Conservation (phyloP, 163 green algal species). For the Picocystis sp. region DNA sequence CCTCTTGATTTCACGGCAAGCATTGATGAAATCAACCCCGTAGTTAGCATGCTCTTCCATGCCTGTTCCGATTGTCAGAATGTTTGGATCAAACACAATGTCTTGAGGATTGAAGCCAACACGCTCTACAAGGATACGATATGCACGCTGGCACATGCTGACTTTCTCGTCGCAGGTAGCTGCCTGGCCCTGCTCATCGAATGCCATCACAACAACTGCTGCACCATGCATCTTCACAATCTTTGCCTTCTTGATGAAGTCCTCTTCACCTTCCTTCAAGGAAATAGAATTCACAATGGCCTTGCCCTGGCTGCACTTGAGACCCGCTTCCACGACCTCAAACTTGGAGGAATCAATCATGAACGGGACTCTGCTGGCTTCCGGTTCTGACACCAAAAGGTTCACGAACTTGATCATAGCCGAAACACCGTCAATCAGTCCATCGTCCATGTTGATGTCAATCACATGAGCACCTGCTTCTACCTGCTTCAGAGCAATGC, state of each 20-base stretch:
- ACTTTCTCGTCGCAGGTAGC: slow-evolving; percentile 72
- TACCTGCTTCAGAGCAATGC: slow-evolving; percentile 78
- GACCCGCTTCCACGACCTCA: slow-evolving; percentile 86
- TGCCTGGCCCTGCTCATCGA: slow-evolving; percentile 92
- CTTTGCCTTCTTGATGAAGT: slow-evolving; percentile 64
- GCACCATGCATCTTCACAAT: slow-evolving; percentile 77
- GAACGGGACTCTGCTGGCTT: slow-evolving; percentile 73
- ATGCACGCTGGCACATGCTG: slow-evolving; percentile 83
- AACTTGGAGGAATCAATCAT: slow-evolving; percentile 99
- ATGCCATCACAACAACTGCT: slow-evolving; percentile 96
- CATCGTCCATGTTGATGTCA: slow-evolving; percentile 98
- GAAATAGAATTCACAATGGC: slow-evolving; percentile 98
- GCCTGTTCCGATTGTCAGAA: slow-evolving; percentile 91
- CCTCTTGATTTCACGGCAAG: slow-evolving; percentile 82
- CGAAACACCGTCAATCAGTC: slow-evolving; percentile 77
- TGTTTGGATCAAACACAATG: slow-evolving; percentile 99
- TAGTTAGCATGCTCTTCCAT: slow-evolving; percentile 98
- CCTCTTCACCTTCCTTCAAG: slow-evolving; percentile 91
- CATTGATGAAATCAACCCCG: slow-evolving; percentile 90
- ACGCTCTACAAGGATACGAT: slow-evolving; percentile 84
- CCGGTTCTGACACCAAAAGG: slow-evolving; percentile 84
- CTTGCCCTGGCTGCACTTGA: slow-evolving; percentile 97
- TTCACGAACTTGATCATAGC: slow-evolving; percentile 97
- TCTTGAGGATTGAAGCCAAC: slow-evolving; percentile 91
- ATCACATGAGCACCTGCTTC: slow-evolving; percentile 75